phyloP scores from a whole-genome alignment of 768 basidiomycete species.

The Pilatotrama ljubarskyi region DNA sequence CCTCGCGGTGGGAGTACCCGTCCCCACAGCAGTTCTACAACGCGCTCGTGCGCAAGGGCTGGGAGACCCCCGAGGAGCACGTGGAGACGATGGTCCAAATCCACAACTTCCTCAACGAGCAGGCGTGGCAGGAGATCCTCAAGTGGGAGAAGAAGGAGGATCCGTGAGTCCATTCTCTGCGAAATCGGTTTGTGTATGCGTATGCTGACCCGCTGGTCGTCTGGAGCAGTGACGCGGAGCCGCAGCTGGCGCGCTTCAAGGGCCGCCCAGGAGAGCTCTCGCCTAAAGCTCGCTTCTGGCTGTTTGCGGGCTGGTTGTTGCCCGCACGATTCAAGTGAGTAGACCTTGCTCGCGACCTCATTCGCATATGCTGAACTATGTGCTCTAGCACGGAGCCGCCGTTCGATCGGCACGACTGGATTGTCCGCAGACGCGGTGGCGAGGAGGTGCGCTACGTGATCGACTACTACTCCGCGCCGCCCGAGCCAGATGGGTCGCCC shows the following conservation, averaged over 20 bases:
- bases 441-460: slow-evolving; percentile 94
- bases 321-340: slow-evolving; percentile 89
- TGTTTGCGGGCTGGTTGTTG: slow-evolving; percentile 86
- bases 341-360: neutral
- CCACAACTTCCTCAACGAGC: slow-evolving; percentile 97
- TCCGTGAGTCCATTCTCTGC: slow-evolving; percentile 45
- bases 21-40: slow-evolving; percentile 98
- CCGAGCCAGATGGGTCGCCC: slow-evolving; percentile 87
- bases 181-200: neutral
- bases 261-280: slow-evolving; percentile 92
- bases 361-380: neutral
- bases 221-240: slow-evolving; percentile 56
- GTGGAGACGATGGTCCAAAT: slow-evolving; percentile 97
- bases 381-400: slow-evolving; percentile 82
- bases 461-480: slow-evolving; percentile 95
- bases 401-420: slow-evolving; percentile 96
- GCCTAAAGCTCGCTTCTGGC: slow-evolving; percentile 87
- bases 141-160: slow-evolving; percentile 83
- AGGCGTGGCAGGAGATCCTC: slow-evolving; percentile 92
- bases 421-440: slow-evolving; percentile 77
- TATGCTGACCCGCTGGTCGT: neutral
- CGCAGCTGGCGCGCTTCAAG: slow-evolving; percentile 80
- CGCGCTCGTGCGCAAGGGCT: slow-evolving; percentile 92
- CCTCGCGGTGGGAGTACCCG: slow-evolving; percentile 87
- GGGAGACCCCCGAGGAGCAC: slow-evolving; percentile 96